phyloP scores from a whole-genome alignment of 2,329 filamentous ascomycete genomes.

The Cryphonectria naterciae region DNA sequence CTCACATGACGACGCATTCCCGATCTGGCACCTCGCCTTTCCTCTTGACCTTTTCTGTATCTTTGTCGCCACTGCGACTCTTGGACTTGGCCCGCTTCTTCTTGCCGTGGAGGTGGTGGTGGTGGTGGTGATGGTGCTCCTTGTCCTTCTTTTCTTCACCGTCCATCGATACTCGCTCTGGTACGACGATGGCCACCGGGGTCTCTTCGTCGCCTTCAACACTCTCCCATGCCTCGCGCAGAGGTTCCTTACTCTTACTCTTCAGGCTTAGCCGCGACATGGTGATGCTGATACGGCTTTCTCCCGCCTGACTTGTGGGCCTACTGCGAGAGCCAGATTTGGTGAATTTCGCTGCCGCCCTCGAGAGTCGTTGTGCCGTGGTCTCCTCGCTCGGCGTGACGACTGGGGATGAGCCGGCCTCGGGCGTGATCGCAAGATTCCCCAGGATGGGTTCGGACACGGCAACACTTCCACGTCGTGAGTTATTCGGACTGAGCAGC shows the following conservation, averaged over 20 bases:
- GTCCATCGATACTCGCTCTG: constrained; percentile 21
- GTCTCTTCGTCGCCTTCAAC: constrained; percentile 28
- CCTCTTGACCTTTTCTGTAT: constrained; percentile 42
- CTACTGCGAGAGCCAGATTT: constrained; percentile 54
- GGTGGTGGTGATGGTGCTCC: constrained; percentile 35
- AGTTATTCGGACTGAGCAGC: constrained; percentile 38
- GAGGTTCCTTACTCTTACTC: constrained; percentile 56
- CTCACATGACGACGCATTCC: constrained; percentile 54
- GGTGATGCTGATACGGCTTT: constrained; percentile 60
- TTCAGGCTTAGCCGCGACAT: constrained; percentile 60
- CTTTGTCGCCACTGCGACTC: constrained; percentile 32
- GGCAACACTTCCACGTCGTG: constrained; percentile 56
- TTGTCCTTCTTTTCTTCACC: constrained; percentile 32
- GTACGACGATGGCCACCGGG: constrained; percentile 19
- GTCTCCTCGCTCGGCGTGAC: constrained; percentile 57
- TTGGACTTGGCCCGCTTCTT: constrained; percentile 45
- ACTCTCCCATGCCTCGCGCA: constrained; percentile 38
- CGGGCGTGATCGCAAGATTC: constrained; percentile 28
- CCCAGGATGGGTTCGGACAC: constrained; percentile 47
- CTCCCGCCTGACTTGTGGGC: constrained; percentile 61
- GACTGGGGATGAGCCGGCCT: constrained; percentile 43
- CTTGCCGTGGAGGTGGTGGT: constrained; percentile 38
- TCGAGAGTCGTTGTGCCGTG: constrained; percentile 58
- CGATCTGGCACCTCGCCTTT: constrained; percentile 47
- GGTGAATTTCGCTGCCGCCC: constrained; percentile 61